A percentile compares a stretch with the other conserved stretches of the same genome.
Conservation (phyloP, 306 rosid species). For the Neltuma alba region DNA sequence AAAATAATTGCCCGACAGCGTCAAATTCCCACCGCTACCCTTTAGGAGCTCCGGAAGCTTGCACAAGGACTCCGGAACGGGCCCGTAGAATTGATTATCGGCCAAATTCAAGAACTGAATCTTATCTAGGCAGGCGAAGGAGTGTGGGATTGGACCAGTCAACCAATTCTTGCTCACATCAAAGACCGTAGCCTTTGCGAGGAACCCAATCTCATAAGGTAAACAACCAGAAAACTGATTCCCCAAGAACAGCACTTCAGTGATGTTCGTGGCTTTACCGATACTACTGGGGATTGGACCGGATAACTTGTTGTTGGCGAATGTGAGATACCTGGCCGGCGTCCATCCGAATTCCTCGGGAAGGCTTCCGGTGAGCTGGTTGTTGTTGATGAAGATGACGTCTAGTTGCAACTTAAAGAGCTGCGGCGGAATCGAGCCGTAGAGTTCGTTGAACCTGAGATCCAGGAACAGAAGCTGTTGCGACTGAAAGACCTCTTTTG, state of each 20-base stretch:
- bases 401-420: constrained; percentile 52
- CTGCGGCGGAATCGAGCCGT: constrained; percentile 40
- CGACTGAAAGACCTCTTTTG: constrained; percentile 32
- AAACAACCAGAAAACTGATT: constrained; percentile 65
- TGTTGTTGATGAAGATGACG: constrained; percentile 79
- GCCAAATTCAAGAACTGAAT: constrained; percentile 50
- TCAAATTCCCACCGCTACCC: constrained; percentile 16
- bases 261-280: constrained; percentile 47
- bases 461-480: constrained; percentile 56
- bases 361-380: constrained; percentile 31
- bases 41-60: constrained; percentile 39
- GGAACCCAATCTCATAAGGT: constrained; percentile 69
- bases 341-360: constrained; percentile 65
- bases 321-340: constrained; percentile 63
- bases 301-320: constrained; percentile 60
- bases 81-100: constrained; percentile 50
- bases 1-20: constrained; percentile 57
- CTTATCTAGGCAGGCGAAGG: constrained; percentile 63
- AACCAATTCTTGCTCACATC: constrained; percentile 56
- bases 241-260: constrained; percentile 67
- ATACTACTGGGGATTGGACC: constrained; percentile 70
- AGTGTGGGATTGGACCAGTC: constrained; percentile 73
- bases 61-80: constrained; percentile 71
- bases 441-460: constrained; percentile 56
- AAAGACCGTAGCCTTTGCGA: constrained; percentile 49